Base-by-base conservation (phyloP, 108 stramenopile genomes). In the Skeletonema costatum region DNA sequence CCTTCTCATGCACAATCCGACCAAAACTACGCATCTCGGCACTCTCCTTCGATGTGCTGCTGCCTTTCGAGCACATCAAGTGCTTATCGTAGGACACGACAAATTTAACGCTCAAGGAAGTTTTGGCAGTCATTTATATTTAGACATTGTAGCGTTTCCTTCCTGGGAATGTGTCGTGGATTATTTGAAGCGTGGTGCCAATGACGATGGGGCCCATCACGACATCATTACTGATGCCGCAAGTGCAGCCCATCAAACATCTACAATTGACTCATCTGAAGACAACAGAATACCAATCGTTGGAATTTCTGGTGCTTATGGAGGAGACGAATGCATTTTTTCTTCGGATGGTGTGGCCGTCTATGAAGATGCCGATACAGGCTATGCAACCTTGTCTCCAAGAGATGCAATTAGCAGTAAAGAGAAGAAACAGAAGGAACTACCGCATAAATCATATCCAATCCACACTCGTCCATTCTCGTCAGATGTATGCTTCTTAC, bases 31-130 rank as follows among this genome's bases (percentile, higher is more conserved):
- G 42, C 93, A 92, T 73, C 86, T 90, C 60, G 95, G 95, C 21
- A 90, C 95, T 4, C 62, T 92, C 29, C 68, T 93, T 19, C 88
- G 92, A 51, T 93, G 95, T 73, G 90, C 90, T 35, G 86, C 87
- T 3, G 92, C 92, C n/a, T 96, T 91, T 71, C 83, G 82, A n/a
- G 87, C 84, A 29, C 60, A 78, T 46, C 84, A 83, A 48, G 83
- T 96, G 3, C 68, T 92, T 53, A 76, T 85, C 8, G 90, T 93
- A 8, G 92, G 95, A 36, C 89, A 79, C 70, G 88, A 86, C 62
- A 87, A 86, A 41, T 81, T 85, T 64, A 82, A 76, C 39, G 81
- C 86, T 31, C 82, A 84, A 50, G 94, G 94, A 11, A 88, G 90
- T 5, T 92, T 93, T 67, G 94, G 94, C 2, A 85, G 90, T 4